Evolutionary conservation across 2,329 filamentous ascomycete species (phyloP).

Genomic region (Trichoderma harzianum): DNA sequence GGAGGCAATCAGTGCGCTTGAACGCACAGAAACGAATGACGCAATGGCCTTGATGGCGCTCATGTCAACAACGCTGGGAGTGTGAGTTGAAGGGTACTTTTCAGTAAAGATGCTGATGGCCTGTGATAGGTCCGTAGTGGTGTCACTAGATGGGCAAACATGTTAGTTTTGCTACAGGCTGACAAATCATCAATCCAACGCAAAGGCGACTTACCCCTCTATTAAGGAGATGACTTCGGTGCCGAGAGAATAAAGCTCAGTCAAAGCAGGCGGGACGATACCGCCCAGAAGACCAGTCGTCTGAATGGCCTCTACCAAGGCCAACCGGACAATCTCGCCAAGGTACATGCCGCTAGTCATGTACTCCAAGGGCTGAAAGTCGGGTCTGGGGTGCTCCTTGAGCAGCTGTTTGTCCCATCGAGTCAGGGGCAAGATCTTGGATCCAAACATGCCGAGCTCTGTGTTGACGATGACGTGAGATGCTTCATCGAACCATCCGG

Average conservation of each 20-base stretch:
- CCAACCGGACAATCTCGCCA: slow-evolving; percentile 60
- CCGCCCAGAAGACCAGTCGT: slow-evolving; percentile 54
- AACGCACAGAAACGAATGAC: slow-evolving; percentile 54
- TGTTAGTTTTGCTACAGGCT: slow-evolving; percentile 23
- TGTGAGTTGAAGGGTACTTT: slow-evolving; percentile 45
- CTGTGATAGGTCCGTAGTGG: slow-evolving; percentile 38
- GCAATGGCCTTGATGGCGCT: slow-evolving; percentile 51
- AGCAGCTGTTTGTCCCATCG: slow-evolving; percentile 58
- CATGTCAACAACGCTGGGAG: slow-evolving; percentile 46
- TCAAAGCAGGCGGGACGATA: slow-evolving; percentile 51
- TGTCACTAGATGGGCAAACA: slow-evolving; percentile 38
- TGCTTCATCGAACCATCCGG: slow-evolving; percentile 54
- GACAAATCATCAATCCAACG: background rate
- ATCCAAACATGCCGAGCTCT: slow-evolving; percentile 64
- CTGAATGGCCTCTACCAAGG: slow-evolving; percentile 56
- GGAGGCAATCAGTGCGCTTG: slow-evolving; percentile 57
- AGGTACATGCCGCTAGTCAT: slow-evolving; percentile 64
- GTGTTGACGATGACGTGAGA: slow-evolving; percentile 65
- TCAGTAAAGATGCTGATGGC: slow-evolving; percentile 48
- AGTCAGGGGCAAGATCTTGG: slow-evolving; percentile 55
- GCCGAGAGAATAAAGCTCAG: slow-evolving; percentile 53
- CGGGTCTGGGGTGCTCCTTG: slow-evolving; percentile 50
- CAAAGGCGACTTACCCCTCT: slow-evolving; percentile 46
- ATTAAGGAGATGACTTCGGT: slow-evolving; percentile 59
- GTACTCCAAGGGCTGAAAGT: slow-evolving; percentile 61